Evolutionary conservation across 441 rosid genomes (phyloP).

Genomic region (Omphalea diandra): DNA sequence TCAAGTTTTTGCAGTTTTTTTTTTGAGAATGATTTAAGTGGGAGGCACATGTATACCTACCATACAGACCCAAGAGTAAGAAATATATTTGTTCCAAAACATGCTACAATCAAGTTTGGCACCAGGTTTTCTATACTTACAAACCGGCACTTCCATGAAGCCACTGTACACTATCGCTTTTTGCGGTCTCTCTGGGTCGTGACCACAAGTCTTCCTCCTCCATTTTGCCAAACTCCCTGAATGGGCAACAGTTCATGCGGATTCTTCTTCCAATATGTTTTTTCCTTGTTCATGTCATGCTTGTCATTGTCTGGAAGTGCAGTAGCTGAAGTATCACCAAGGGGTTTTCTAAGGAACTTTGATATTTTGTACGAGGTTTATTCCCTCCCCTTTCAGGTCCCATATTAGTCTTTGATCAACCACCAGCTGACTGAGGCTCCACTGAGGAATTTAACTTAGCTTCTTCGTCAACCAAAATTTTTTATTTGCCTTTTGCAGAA

Average conservation of each 20-base stretch:
- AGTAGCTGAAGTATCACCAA: constrained; percentile 38
- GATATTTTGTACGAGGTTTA: constrained; percentile 37
- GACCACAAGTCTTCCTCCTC: constrained; percentile 40
- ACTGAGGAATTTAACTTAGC: background rate
- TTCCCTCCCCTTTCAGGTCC: constrained; percentile 33
- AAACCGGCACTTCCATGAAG: background rate
- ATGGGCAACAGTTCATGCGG: constrained; percentile 22
- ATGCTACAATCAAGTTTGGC: background rate
- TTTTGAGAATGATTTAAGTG: too few species aligned
- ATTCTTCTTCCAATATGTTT: constrained; percentile 20
- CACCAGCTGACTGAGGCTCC: constrained; percentile 19
- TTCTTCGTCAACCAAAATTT: constrained; percentile 27
- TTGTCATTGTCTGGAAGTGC: constrained; percentile 19
- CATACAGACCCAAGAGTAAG: too few species aligned
- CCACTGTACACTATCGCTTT: constrained; percentile 3
- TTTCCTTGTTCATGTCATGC: constrained; percentile 26
- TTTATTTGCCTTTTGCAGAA: constrained; percentile 36
- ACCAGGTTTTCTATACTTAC: background rate
- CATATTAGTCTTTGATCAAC: constrained; percentile 15
- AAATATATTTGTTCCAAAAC: too few species aligned
- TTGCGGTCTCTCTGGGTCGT: constrained; percentile 18
- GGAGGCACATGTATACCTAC: too few species aligned
- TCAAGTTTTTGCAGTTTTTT: too few species aligned
- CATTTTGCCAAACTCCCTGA: constrained; percentile 44
- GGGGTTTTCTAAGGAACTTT: constrained; percentile 40